Evolutionary conservation across 306 rosid genomes (phyloP), one percentile per base, ranked within the genome.

Genomic region (Erythrophleum fordii): DNA sequence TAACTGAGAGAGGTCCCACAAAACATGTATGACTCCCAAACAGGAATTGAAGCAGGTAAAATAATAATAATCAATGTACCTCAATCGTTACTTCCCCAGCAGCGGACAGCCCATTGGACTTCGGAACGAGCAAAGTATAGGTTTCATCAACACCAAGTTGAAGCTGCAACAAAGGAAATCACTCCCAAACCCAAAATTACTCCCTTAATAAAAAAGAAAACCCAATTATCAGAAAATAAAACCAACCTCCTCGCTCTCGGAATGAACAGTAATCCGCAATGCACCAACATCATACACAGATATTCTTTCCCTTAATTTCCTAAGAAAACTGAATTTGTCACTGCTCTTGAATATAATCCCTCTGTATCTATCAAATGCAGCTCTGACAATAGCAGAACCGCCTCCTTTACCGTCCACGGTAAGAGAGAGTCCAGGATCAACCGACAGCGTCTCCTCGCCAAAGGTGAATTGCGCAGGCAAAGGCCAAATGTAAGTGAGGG

Each of bases 101-200:
- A 86, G 79, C 75, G 46, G 93, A 87, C 46, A 83, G 67, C 26
- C 85, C 91, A 14, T 83, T 87, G 52, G 87, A 79, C 79, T 85
- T 87, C 31, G 88, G 75, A 77, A 93, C 87, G 55, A 75, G 22
- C 88, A 96, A 88, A 42, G 82, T 72, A 80, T 96, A 93, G 91
- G 97, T 95, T 85, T 96, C 99, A 73, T 96, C 99, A 51, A 87
- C 94, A 22, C 97, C 99, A 69, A 96, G 90, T 83, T 93, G 96
- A 85, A 96, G 97, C 99, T 96, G 89, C 72, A 85, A 26, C 25
- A 22, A 42, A 51, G 29, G 41, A 44, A 76, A 28, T 14, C 17
- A 52, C 8, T 53, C 11, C 11, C 78, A 64, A 81, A 82, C 8
- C 49, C 39, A 81, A 76, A 79, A 39, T 42, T 26, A 53, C 8